phyloP scores from a whole-genome alignment of 257 asterid species.

The Ilex asprella region DNA sequence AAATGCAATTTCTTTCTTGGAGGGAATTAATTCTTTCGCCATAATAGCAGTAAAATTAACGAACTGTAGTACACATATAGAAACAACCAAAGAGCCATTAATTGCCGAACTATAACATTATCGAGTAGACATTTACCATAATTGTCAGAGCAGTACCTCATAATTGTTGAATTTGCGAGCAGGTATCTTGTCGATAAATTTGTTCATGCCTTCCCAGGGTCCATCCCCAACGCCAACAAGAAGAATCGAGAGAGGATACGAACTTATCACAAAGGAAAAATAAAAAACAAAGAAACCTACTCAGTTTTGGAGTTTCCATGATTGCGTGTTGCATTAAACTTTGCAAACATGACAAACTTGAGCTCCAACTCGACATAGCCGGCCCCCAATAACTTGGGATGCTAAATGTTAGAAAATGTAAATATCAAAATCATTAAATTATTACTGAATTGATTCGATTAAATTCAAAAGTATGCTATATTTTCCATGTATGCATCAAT shows the following conservation, averaged over 20 bases:
- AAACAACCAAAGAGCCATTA: background rate
- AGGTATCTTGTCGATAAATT: constrained; percentile 73
- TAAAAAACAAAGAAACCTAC: constrained; percentile 6
- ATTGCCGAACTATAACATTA: too few relatives aligned
- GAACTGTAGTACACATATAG: constrained; percentile 43
- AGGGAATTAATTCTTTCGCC: constrained; percentile 32
- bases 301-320: background rate
- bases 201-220: constrained; percentile 89
- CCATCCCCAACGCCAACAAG: constrained; percentile 93
- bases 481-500: too few relatives aligned
- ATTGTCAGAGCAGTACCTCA: constrained; percentile 36
- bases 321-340: constrained; percentile 3
- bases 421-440: too few relatives aligned
- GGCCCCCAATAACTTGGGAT: too few relatives aligned
- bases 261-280: constrained; percentile 31
- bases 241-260: constrained; percentile 71
- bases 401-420: too few relatives aligned
- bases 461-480: too few relatives aligned
- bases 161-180: constrained; percentile 67
- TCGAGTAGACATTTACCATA: too few relatives aligned
- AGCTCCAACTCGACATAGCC: too few relatives aligned
- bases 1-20: constrained; percentile 65
- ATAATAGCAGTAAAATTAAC: constrained; percentile 71
- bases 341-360: background rate
- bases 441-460: too few relatives aligned